These are phyloP conservation scores for Botrytis pseudocinerea DNA, from an alignment of 2,329 filamentous ascomycete genomes.

Conservation along the genomic window DNA sequence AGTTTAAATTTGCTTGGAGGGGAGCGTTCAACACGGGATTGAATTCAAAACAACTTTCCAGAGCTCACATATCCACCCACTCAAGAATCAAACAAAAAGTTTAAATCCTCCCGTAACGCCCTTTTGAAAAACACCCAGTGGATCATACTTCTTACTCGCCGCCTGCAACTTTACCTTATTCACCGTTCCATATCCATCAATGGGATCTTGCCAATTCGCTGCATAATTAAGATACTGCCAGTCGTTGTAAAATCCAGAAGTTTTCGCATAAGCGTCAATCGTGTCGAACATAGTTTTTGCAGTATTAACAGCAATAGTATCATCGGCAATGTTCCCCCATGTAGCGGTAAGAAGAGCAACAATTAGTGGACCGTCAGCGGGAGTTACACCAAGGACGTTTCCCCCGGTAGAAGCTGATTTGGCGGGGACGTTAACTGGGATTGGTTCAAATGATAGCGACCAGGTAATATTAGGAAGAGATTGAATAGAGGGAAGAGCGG, in stretches of 20 bases:
- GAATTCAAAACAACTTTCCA: not conserved
- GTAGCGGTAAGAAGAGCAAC: slow-evolving; percentile 3
- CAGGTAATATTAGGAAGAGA: not conserved
- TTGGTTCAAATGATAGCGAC: slow-evolving; percentile 8
- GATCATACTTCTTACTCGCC: slow-evolving; percentile 43
- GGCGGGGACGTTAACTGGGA: not conserved
- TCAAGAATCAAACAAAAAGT: slow-evolving; percentile 21
- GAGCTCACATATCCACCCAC: not conserved
- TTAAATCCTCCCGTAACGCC: slow-evolving; percentile 38
- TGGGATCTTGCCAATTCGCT: slow-evolving; percentile 44
- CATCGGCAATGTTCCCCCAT: slow-evolving; percentile 9
- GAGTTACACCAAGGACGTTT: slow-evolving; percentile 14
- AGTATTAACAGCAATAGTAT: not conserved
- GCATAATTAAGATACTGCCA: slow-evolving; percentile 49
- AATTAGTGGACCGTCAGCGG: slow-evolving; percentile 13
- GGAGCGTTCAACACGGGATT: not conserved
- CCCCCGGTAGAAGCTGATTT: slow-evolving; percentile 14
- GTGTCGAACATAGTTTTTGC: slow-evolving; percentile 6
- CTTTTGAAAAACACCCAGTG: slow-evolving; percentile 43
- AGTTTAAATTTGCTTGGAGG: not conserved
- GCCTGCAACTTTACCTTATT: slow-evolving; percentile 42
- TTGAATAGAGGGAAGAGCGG: not conserved
- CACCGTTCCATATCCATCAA: slow-evolving; percentile 45
- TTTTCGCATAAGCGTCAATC: not conserved
- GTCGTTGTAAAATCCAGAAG: not conserved